phyloP scores from a whole-genome alignment of 1,284 basidiomycete genomes.

The Malassezia cuniculi region DNA sequence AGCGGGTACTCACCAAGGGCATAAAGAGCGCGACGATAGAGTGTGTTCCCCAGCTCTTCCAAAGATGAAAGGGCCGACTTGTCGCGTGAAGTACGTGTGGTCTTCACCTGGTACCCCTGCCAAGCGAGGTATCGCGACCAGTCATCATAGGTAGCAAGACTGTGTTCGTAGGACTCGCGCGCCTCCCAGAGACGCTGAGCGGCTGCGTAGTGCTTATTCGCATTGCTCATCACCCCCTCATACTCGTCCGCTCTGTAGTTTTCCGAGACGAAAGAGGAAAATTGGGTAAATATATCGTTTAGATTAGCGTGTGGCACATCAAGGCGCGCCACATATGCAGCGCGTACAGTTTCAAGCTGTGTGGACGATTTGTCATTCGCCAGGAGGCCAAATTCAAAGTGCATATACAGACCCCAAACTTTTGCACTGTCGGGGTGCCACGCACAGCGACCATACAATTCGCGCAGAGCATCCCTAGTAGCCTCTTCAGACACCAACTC shows the following conservation, averaged over 20 bases:
- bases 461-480: conserved; percentile 2
- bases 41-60: conserved; percentile 4
- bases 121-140: conserved; percentile 21
- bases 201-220: conserved; percentile 19
- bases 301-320: conserved; percentile 4
- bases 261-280: conserved; percentile 27
- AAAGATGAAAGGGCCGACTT: conserved; percentile 11
- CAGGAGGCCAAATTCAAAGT: conserved; percentile 21
- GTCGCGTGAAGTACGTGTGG: conserved; percentile 17
- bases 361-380: conserved; percentile 4
- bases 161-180: conserved; percentile 20
- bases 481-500: background rate
- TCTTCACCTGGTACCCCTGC: conserved; percentile 16
- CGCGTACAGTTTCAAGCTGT: background rate
- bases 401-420: conserved; percentile 26
- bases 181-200: conserved; percentile 11
- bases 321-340: background rate
- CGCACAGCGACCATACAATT: conserved; percentile 10
- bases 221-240: conserved; percentile 27
- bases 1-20: conserved; percentile 6
- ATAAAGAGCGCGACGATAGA: conserved; percentile 10
- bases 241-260: conserved; percentile 26
- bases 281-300: conserved; percentile 26
- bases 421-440: conserved; percentile 18
- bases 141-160: conserved; percentile 8